phyloP scores from a whole-genome alignment of 2,329 filamentous ascomycete species.

The Alternaria brassicicola region DNA sequence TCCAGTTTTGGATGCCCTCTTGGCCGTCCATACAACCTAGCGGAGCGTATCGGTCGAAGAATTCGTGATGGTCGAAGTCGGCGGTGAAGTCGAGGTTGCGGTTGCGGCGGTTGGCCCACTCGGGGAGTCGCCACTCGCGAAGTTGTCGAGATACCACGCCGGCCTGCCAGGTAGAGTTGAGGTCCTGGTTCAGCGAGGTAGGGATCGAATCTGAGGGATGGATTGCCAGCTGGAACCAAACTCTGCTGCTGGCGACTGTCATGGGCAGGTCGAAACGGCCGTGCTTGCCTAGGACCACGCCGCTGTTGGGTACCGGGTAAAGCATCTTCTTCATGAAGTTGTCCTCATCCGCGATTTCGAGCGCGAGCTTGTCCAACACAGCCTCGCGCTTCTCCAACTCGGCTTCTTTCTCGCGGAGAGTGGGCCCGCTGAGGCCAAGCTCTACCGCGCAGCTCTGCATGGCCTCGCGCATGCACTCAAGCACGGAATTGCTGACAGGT shows the following conservation, averaged over 20 bases:
- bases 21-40: conserved; percentile 88
- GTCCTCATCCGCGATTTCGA: conserved; percentile 81
- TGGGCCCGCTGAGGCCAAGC: conserved; percentile 72
- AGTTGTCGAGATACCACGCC: conserved; percentile 91
- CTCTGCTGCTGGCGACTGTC: conserved; percentile 79
- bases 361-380: conserved; percentile 82
- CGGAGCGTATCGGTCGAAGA: conserved; percentile 77
- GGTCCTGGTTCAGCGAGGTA: conserved; percentile 72
- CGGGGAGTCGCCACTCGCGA: conserved; percentile 88
- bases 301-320: conserved; percentile 77
- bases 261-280: conserved; percentile 79
- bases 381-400: conserved; percentile 81
- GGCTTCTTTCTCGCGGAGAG: conserved; percentile 74
- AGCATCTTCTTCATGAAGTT: conserved; percentile 82
- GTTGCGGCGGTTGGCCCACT: conserved; percentile 95
- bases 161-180: conserved; percentile 88
- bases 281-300: conserved; percentile 77
- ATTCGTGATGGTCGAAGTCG: conserved; percentile 94
- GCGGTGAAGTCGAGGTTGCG: conserved; percentile 93
- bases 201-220: conserved; percentile 91
- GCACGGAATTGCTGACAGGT: conserved; percentile 76
- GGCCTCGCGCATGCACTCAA: conserved; percentile 85
- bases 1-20: conserved; percentile 93
- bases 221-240: conserved; percentile 92
- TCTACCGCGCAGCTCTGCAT: conserved; percentile 78